Evolutionary conservation across 371 early-diverging fungal species (phyloP), one percentile per base, ranked within the genome.

Genomic region (Mortierella sp.): DNA sequence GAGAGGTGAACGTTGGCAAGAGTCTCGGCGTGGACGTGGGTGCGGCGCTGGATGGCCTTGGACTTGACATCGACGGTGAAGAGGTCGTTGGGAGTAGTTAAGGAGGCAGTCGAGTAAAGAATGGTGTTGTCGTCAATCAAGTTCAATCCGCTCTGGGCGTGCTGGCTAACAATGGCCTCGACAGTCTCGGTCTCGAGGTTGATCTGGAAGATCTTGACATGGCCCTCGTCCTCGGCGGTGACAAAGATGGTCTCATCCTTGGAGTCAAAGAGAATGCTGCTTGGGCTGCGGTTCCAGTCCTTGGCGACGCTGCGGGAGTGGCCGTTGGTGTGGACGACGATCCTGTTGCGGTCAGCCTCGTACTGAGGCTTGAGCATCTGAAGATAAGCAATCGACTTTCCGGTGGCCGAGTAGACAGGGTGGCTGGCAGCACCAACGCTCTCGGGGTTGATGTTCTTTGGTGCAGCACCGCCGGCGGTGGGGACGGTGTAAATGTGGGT

Each of bases 311-410:
- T 71, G 14, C 88, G 86, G 0, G 89, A 88, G n/a, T 87, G 59
- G 26, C 89, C 88, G 71, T 93, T 89, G 28, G 75, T 69, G 75
- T 93, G 92, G 26, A 95, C 26, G 50, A 92, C 82, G 48, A 97
- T 93, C 26, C 91, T 91, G 82, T 95, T 95, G 69, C 93, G 92
- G 76, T 96, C 97, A 0, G 96, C 87, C 87, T 97, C 96, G 74
- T 96, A 95, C 54, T 93, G 89, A 8, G 93, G 93, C 19, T 79
- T 83, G 43, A 82, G 76, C 96, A 95, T 96, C 88, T 96, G 95
- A 37, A 96, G 85, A 79, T 93, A 97, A 6, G 94, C 93, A 6
- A 97, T 85, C 37, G 79, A 82, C 34, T 84, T 83, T 26, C 95
- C 96, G 37, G 92, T 91, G 2, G 90, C 83, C 8, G 92, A 91